Conservation (phyloP, 176 grass and related monocot genomes). For the Juncus effusus region DNA sequence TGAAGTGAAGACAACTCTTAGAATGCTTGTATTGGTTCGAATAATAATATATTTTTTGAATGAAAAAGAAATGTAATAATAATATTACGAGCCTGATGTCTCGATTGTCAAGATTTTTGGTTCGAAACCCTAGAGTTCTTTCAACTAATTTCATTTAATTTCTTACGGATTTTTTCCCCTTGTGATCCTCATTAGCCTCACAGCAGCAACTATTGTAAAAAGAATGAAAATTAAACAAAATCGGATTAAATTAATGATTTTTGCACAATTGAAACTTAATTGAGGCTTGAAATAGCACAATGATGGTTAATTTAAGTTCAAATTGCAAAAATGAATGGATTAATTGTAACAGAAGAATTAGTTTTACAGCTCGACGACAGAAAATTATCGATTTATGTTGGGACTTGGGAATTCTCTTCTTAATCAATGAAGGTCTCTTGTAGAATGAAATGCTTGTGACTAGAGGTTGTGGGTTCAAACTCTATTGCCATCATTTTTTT, state of each 20-base stretch:
- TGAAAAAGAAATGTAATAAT: slow-evolving; percentile 15
- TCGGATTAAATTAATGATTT: too few species aligned
- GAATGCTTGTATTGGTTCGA: too few species aligned
- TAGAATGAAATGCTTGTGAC: too few species aligned
- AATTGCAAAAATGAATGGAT: not conserved
- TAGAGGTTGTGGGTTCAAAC: too few species aligned
- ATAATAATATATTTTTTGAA: not conserved
- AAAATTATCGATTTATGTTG: slow-evolving; percentile 30
- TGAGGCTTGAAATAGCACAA: slow-evolving; percentile 8
- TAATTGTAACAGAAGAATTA: slow-evolving; percentile 6
- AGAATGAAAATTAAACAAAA: too few species aligned
- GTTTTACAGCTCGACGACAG: slow-evolving; percentile 51
- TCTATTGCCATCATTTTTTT: too few species aligned
- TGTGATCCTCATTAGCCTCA: slow-evolving; percentile 84
- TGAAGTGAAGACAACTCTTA: too few species aligned
- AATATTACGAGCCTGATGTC: slow-evolving; percentile 78
- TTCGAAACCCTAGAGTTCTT: slow-evolving; percentile 77
- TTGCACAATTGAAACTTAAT: not conserved
- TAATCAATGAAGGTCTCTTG: slow-evolving; percentile 11
- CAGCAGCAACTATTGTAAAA: slow-evolving; percentile 52
- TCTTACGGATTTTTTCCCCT: slow-evolving; percentile 40
- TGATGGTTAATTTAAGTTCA: not conserved
- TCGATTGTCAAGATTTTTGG: slow-evolving; percentile 65
- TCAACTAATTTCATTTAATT: slow-evolving; percentile 87
- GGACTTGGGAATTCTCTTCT: not conserved